Evolutionary conservation across 768 basidiomycete species (phyloP).

Genomic region (Auricularia sp.): DNA sequence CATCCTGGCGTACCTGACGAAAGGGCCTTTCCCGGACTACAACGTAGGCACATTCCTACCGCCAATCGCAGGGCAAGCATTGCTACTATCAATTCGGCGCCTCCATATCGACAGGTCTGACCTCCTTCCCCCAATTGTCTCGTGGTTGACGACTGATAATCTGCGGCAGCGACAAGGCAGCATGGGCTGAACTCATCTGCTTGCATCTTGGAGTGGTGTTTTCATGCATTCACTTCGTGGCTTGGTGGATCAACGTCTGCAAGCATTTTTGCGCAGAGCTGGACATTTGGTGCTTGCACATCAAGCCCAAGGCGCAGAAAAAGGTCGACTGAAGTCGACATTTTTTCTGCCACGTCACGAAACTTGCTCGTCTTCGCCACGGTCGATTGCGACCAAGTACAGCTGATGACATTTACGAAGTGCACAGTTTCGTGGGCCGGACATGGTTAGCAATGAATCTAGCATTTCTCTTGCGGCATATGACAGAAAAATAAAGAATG

Average conservation of each 20-base stretch:
- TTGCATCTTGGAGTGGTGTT: slow-evolving; percentile 1
- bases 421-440: no score
- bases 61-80: slow-evolving; percentile 4
- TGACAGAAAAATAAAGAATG: neutral
- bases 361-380: no score
- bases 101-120: slow-evolving; percentile 1
- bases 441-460: no score
- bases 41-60: slow-evolving; percentile 9
- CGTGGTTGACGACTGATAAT: neutral
- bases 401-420: no score
- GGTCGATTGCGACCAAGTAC: no score
- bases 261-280: slow-evolving; percentile 2
- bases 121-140: neutral
- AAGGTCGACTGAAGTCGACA: neutral
- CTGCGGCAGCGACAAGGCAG: neutral
- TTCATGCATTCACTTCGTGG: slow-evolving; percentile 6
- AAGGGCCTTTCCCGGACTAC: slow-evolving; percentile 9
- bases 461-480: no score
- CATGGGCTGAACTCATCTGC: neutral
- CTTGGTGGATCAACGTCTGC: slow-evolving; percentile 8
- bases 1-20: slow-evolving; percentile 10
- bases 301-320: slow-evolving; percentile 3
- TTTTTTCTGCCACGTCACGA: no score
- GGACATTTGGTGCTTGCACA: slow-evolving; percentile 8
- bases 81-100: slow-evolving; percentile 3